A percentile compares a stretch with the other conserved stretches of the same genome.
These are phyloP conservation scores for Apiosordaria backusii DNA, from an alignment of 495 filamentous ascomycete species.

Conservation along the genomic window DNA sequence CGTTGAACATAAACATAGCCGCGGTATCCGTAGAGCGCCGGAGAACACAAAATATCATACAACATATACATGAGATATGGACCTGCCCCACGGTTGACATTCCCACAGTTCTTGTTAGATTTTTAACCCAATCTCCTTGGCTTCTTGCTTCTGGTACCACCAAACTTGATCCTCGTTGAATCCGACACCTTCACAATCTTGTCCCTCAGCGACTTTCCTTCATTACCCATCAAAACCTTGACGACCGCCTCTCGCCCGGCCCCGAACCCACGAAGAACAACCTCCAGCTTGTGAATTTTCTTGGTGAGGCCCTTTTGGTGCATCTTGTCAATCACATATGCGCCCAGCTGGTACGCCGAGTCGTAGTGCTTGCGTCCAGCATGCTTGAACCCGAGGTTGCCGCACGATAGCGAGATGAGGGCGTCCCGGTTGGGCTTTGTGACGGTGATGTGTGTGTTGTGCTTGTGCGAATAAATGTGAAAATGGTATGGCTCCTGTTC, in stretches of 20 bases:
- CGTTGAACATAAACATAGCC: neutral
- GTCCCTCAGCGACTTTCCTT: constrained; percentile 68
- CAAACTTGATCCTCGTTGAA: constrained; percentile 86
- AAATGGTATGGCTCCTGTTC: constrained; percentile 66
- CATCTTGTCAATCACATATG: constrained; percentile 72
- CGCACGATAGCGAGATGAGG: constrained; percentile 69
- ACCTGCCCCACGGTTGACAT: neutral
- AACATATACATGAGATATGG: neutral
- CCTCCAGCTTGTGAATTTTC: constrained; percentile 64
- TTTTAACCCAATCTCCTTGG: constrained; percentile 74
- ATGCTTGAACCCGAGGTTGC: constrained; percentile 86
- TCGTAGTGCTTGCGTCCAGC: constrained; percentile 74
- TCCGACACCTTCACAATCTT: constrained; percentile 76
- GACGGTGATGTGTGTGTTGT: constrained; percentile 91
- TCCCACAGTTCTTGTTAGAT: neutral
- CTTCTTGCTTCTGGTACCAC: constrained; percentile 80
- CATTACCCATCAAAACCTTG: constrained; percentile 81
- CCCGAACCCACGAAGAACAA: constrained; percentile 80
- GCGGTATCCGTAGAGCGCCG: neutral
- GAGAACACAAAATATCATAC: neutral
- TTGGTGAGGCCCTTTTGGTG: constrained; percentile 64
- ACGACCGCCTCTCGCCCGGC: constrained; percentile 78
- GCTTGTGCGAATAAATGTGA: constrained; percentile 79
- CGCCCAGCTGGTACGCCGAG: constrained; percentile 84
- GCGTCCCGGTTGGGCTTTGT: constrained; percentile 73